Evolutionary conservation across 2,329 filamentous ascomycete species (phyloP), one percentile per base, ranked within the genome.

Genomic region (Trichoderma sp.): DNA sequence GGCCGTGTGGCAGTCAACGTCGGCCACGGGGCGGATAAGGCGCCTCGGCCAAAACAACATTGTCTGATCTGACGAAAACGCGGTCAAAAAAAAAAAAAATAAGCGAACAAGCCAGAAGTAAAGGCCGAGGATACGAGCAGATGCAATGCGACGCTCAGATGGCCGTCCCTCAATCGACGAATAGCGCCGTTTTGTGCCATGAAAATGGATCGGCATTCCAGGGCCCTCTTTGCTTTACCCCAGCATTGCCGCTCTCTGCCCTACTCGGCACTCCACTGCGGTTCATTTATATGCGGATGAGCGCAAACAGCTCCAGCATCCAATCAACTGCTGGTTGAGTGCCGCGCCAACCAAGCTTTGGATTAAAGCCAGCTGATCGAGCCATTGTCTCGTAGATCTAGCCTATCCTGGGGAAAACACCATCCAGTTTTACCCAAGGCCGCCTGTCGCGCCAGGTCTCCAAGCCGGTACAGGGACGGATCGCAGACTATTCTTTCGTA

Each of bases 71-170:
- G n/a, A 37, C 21, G 7, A 37, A 62, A 37, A 33, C 21, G 21
- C 60, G 35, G 60, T n/a, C 60, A 53, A 27, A 29, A n/a, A 27
- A 27, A 62, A 49, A 31, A 53, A 27, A 29, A n/a, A 27, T 35
- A 62, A 49, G 43, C 60, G 47, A 53, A 11, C 43, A 53, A 27
- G 47, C 24, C 43, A 33, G 5, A 31, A 60, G 40, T 6, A 29
- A 31, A 29, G 49, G 24, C 21, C 49, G 13, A 37, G 37, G 31
- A 63, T 33, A 63, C 19, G 43, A 52, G 21, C 47, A 63, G 31
- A 63, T 63, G 60, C 60, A 63, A 53, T 63, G 24, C 60, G 47
- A 63, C 60, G 31, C 60, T 63, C 31, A 31, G 59, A 35, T 21
- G 27, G 59, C 58, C 40, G 24, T 60, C 37, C 40, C n/a, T 60